Base-by-base conservation (phyloP, 2,329 filamentous ascomycete species). In the Stagonosporopsis tanaceti region DNA sequence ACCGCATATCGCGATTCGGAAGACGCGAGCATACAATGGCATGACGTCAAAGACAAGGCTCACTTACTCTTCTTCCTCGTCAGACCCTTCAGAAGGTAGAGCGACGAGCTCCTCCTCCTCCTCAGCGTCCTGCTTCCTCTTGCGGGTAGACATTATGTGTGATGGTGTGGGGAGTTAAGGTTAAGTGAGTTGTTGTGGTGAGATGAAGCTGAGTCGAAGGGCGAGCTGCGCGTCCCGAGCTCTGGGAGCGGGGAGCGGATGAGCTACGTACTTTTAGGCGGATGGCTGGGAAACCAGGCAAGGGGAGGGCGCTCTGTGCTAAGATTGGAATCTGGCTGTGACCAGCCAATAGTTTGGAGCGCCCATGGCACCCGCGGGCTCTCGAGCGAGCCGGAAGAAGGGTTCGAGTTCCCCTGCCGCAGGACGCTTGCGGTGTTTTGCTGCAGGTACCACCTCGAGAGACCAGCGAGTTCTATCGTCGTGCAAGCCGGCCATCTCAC, bases 21-120 rank as follows among this genome's bases (percentile, higher is more conserved):
- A 61, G 46, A 53, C 53, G 57, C 57, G 47, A 41, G 62, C 51
- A 53, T 54, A 57, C 62, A 55, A 66, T 53, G 55, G 61, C 60
- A 75, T 76, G 74, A 77, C 75, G 74, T 76, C 75, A 77, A 75
- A 64, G 59, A 64, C 59, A 57, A 57, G 45, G 61, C 38, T 57
- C 60, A 76, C 75, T 76, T 69, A 77, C 75, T 77, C 78, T 73
- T 77, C 78, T 75, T 79, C 78, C 59, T 76, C 72, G 57, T 79
- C 77, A 51, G 75, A 75, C 57, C 78, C 78, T 50, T 77, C 75
- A 54, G 76, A 77, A 4, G 78, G 78, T 27, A 80, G 76, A 40
- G 77, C 77, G 52, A 76, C 71, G 53, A 80, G 76, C 74, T 80
- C 78, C 64, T 78, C 77, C 61, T 77, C 74, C 50, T 78, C 75